phyloP scores from a whole-genome alignment of 1,284 basidiomycete genomes.

The Mycosarcoma mackinlayi region DNA sequence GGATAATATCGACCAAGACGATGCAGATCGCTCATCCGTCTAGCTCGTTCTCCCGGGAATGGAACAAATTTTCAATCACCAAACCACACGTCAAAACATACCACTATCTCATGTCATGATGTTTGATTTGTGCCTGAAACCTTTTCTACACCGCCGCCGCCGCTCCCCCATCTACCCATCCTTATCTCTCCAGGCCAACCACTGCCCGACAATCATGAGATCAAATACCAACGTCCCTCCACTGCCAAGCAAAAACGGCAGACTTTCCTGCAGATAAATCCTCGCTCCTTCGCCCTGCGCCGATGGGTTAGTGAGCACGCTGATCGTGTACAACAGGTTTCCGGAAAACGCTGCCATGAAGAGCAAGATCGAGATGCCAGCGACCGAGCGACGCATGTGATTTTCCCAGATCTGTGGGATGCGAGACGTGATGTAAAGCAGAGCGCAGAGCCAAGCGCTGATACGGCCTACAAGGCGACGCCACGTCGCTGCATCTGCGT shows the following conservation, averaged over 20 bases:
- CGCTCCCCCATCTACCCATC: too few species aligned
- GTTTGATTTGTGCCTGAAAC: too few species aligned
- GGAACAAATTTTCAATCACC: too few species aligned
- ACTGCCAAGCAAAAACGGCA: constrained; percentile 64
- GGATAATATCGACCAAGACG: too few species aligned
- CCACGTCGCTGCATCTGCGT: constrained; percentile 14
- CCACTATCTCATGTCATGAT: too few species aligned
- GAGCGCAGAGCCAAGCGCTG: constrained; percentile 63
- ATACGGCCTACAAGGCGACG: constrained; percentile 55
- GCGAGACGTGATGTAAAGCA: constrained; percentile 67
- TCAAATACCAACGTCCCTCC: constrained; percentile 66
- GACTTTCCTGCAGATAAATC: constrained; percentile 56
- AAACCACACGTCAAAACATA: too few species aligned
- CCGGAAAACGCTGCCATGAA: constrained; percentile 64
- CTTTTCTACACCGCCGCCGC: too few species aligned
- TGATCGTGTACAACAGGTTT: constrained; percentile 62
- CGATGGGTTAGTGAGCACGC: constrained; percentile 55
- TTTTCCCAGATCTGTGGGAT: constrained; percentile 68
- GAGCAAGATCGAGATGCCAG: constrained; percentile 62
- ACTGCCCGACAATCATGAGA: constrained; percentile 62
- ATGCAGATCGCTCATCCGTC: too few species aligned
- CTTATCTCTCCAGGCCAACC: constrained; percentile 51
- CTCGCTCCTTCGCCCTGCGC: constrained; percentile 31
- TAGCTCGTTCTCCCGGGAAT: too few species aligned
- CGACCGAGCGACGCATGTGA: constrained; percentile 57